Percentiles rank a stretch among this genome's conserved stretches.
Evolutionary conservation across 768 basidiomycete species (phyloP).

Genomic region (Epithele typhae): DNA sequence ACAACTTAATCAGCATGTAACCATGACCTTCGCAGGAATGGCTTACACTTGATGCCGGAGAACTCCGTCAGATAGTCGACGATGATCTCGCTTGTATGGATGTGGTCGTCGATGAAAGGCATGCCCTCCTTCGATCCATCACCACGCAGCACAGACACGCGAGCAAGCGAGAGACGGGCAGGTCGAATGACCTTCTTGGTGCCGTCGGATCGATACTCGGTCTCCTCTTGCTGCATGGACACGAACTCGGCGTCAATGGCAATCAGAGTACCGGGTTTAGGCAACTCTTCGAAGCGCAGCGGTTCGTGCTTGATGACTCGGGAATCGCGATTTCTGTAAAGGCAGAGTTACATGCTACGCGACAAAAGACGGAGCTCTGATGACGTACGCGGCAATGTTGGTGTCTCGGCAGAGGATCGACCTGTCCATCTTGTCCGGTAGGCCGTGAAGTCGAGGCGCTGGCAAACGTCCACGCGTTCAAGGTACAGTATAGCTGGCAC

Average conservation of each 20-base stretch:
- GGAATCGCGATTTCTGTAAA: slow-evolving; percentile 67
- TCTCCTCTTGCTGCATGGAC: slow-evolving; percentile 97
- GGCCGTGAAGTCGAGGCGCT: slow-evolving; percentile 56
- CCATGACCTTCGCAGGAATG: not conserved
- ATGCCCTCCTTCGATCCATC: slow-evolving; percentile 73
- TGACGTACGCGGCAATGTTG: slow-evolving; percentile 74
- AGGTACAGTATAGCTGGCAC: slow-evolving; percentile 89
- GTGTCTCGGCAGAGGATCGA: slow-evolving; percentile 81
- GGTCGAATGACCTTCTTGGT: slow-evolving; percentile 91
- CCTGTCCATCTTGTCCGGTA: slow-evolving; percentile 67
- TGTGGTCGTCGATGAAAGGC: slow-evolving; percentile 98
- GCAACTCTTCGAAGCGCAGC: slow-evolving; percentile 70
- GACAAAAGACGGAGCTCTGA: not conserved
- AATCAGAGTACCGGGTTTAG: slow-evolving; percentile 80
- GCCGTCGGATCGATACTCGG: slow-evolving; percentile 92
- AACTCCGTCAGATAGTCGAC: slow-evolving; percentile 97
- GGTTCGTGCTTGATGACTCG: slow-evolving; percentile 73
- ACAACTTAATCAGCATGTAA: not conserved
- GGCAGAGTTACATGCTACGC: not conserved
- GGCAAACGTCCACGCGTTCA: slow-evolving; percentile 63
- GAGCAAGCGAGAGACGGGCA: slow-evolving; percentile 85
- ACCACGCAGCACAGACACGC: slow-evolving; percentile 91
- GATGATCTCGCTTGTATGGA: slow-evolving; percentile 92
- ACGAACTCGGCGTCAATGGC: slow-evolving; percentile 99
- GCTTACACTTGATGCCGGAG: slow-evolving; percentile 90